Percentiles rank a stretch among this genome's conserved stretches.
These are phyloP conservation scores for Scheffersomyces parashehatae DNA, from an alignment of 1,139 yeast species.

Conservation along the genomic window DNA sequence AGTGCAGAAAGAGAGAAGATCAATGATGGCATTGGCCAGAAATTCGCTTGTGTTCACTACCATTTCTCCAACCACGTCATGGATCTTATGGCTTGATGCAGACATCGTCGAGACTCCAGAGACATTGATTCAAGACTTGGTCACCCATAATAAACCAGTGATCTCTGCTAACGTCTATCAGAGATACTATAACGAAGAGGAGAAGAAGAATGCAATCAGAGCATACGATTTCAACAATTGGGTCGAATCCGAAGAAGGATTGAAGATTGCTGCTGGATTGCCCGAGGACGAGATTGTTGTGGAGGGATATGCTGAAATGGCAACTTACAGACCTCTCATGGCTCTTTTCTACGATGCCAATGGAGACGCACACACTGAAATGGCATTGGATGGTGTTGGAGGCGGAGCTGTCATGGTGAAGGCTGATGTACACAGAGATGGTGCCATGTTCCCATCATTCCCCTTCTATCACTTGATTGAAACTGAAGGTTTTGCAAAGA, in stretches of 20 bases:
- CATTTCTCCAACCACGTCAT: slow-evolving; percentile 82
- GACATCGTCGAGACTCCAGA: slow-evolving; percentile 89
- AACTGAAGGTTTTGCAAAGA: slow-evolving; percentile 97
- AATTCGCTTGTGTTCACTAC: slow-evolving; percentile 91
- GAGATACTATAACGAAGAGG: slow-evolving; percentile 62
- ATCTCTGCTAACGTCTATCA: slow-evolving; percentile 93
- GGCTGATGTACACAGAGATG: slow-evolving; percentile 97
- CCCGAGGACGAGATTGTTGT: slow-evolving; percentile 87
- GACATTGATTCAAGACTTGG: slow-evolving; percentile 80
- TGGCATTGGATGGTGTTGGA: slow-evolving; percentile 95
- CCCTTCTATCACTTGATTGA: slow-evolving; percentile 96
- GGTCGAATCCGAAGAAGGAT: slow-evolving; percentile 89
- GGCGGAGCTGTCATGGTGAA: slow-evolving; percentile 94
- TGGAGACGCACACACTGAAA: slow-evolving; percentile 61
- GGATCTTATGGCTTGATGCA: slow-evolving; percentile 96
- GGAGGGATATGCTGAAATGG: slow-evolving; percentile 89
- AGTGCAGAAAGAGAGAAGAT: slow-evolving; percentile 88
- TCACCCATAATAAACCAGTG: slow-evolving; percentile 83
- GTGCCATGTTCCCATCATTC: slow-evolving; percentile 98
- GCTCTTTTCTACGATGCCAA: slow-evolving; percentile 75
- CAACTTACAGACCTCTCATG: slow-evolving; percentile 95
- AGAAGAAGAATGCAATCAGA: slow-evolving; percentile 60
- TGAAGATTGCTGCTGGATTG: slow-evolving; percentile 68
- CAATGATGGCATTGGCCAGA: slow-evolving; percentile 91
- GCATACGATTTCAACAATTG: slow-evolving; percentile 96